Evolutionary conservation across 2,329 filamentous ascomycete genomes (phyloP), one percentile per base, ranked within the genome.

Genomic region (Leptographium lundbergii): DNA sequence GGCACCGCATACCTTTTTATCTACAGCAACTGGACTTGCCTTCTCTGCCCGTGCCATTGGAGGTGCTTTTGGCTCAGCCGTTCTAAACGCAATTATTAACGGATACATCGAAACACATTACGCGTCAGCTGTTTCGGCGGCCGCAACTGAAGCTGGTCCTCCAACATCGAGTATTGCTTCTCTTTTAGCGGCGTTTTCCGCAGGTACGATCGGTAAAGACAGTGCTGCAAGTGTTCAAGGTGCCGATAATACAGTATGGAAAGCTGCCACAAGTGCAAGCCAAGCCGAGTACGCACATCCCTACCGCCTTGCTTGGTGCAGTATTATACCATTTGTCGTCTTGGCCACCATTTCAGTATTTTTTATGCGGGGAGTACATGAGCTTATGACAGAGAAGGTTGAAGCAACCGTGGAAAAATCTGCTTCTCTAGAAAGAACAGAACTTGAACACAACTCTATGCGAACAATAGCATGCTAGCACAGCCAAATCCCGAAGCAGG

Each of bases 1-100:
- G 1, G 74, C 77, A 0, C 77, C 78, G 3, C 78, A 80, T 61
- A 74, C 74, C 4, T 79, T 73, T 64, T 72, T 80, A 17, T 78
- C 76, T 0, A 80, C 77, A 0, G 77, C 78, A 0, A 80, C 78
- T 0, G 78, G 78, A 0, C 72, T 81, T 0, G 77, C 75, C 4
- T 80, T 80, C 65, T 79, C 77, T 0, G 76, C 76, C 3, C 71
- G 78, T 32, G 78, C 78, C 34, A 75, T 81, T 19, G 78, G 78
- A 25, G 77, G 77, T 22, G 77, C 77, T 0, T 79, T 80, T 57
- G 78, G 77, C 0, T 78, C 75, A 1, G 77, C 77, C 1, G 76
- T 79, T 3, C 68, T 81, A 1, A 71, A 79, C 62, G 75, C 77
- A 19, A 78, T 81, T 60, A 75, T 79, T 63, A 77, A 78, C 62